Conservation (phyloP, 2,329 filamentous ascomycete species). For the Paecilomyces niveus region DNA sequence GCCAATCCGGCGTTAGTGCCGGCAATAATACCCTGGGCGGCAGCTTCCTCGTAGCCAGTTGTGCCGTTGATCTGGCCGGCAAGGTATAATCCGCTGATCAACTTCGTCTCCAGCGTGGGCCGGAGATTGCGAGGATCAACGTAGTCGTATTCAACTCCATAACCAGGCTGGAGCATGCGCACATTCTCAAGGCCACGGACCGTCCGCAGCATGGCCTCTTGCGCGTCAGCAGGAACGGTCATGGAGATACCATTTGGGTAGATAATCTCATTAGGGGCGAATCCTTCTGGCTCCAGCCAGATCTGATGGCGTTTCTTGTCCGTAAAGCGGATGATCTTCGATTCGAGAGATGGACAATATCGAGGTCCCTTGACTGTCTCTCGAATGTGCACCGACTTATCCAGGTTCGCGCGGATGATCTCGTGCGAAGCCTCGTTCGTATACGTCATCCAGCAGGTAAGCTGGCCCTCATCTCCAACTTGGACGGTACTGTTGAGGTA, state of each 20-base stretch:
- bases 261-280: conserved; percentile 71
- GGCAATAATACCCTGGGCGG: conserved; percentile 84
- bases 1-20: conserved; percentile 90
- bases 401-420: conserved; percentile 79
- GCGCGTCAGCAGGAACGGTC: conserved; percentile 85
- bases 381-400: conserved; percentile 92
- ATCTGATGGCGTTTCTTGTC: conserved; percentile 78
- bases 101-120: conserved; percentile 89
- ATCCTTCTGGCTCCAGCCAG: conserved; percentile 96
- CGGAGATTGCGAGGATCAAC: conserved; percentile 85
- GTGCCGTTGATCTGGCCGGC: conserved; percentile 98
- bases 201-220: conserved; percentile 76
- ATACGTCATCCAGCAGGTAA: conserved; percentile 79
- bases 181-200: conserved; percentile 84
- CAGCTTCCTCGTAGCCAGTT: conserved; percentile 95
- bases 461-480: conserved; percentile 62
- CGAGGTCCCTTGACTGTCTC: conserved; percentile 90
- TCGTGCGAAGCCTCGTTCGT: conserved; percentile 79
- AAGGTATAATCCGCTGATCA: conserved; percentile 79
- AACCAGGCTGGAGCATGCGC: conserved; percentile 87
- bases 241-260: conserved; percentile 97
- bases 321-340: conserved; percentile 82
- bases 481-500: conserved; percentile 74
- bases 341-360: conserved; percentile 93
- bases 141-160: conserved; percentile 98